Base-by-base conservation (phyloP, 75 land plant species). In the Pinus tabuliformis region DNA sequence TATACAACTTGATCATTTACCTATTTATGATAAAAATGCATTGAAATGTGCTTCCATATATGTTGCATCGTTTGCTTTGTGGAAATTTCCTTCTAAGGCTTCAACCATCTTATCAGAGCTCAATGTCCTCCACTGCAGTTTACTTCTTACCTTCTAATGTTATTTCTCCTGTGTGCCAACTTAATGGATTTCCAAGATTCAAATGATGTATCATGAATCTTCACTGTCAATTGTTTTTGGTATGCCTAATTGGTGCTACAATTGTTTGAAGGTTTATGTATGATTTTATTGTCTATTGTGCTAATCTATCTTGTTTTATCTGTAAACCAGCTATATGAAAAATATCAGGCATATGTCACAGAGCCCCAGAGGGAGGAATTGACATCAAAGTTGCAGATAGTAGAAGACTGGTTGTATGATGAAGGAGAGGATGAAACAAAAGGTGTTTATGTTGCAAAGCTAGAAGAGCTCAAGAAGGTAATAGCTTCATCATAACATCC, bases 391-490 rank as follows among this genome's bases (percentile, higher is more conserved):
- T 90, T 96, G 57, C 98, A 94, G 62, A 85, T 86, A 68, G 91
- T 90, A 2, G 99, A 96, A 73, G 95, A 96, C 78, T 96, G 98
- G 99, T 58, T 96, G 57, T 96, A 96, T 82, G 99, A 93, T 39
- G 99, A 96, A 66, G 97, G 99, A 22, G 97, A 91, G 71, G 95
- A 96, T 81, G 97, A 96, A 77, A 87, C 90, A n/a, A 92, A 90
- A 72, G 90, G 94, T 56, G 97, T 96, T 11, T 96, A 96, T 74
- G 52, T 89, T 45, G 89, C 94, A 6, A 94, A 91, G 81, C 85
- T 96, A 7, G 95, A 84, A 36, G 95, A 96, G 60, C 87, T 96
- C 16, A 86, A 87, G 77, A 90, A 91, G 91, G 98, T 92, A 79
- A 2, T 7, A 15, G 17, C 16, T 78, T 9, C 39, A 8, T 56